phyloP scores from a whole-genome alignment of 73 alveolate genomes.

The Breviolum minutum region DNA sequence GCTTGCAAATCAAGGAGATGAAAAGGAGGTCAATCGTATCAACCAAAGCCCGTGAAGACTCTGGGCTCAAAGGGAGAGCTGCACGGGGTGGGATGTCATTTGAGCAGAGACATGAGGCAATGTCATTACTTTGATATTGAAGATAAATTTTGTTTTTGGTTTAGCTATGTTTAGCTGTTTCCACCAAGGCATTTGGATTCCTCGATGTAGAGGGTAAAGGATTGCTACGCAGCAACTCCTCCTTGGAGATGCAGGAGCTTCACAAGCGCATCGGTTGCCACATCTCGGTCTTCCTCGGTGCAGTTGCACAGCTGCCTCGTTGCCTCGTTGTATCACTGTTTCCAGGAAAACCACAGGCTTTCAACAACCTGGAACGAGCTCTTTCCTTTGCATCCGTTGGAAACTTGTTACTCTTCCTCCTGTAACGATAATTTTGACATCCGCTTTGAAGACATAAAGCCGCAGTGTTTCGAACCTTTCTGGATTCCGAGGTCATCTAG shows the following conservation, averaged over 20 bases:
- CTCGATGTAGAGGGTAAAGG: background rate
- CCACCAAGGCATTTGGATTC: conserved; percentile 3
- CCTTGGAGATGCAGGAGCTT: conserved; percentile 32
- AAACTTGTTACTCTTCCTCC: background rate
- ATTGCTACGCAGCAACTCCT: conserved; percentile 13
- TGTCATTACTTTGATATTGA: no score
- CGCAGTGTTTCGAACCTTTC: background rate
- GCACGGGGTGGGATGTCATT: no score
- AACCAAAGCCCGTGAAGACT: background rate
- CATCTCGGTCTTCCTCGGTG: background rate
- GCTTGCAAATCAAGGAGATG: background rate
- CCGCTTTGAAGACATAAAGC: no score
- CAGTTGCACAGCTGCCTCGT: no score
- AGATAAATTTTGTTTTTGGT: no score
- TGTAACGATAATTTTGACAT: background rate
- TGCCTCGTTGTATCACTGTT: background rate
- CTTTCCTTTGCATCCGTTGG: conserved; percentile 10
- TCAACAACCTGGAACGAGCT: conserved; percentile 23
- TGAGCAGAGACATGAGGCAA: no score
- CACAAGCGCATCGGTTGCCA: background rate
- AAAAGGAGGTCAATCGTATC: background rate
- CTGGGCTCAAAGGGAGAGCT: background rate
- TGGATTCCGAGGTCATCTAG: background rate
- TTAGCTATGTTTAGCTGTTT: background rate
- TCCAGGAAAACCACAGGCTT: conserved; percentile 15